A percentile compares a stretch with the other conserved stretches of the same genome.
Evolutionary conservation across 768 basidiomycete genomes (phyloP).

Genomic region (Guyanaporus albipodus): DNA sequence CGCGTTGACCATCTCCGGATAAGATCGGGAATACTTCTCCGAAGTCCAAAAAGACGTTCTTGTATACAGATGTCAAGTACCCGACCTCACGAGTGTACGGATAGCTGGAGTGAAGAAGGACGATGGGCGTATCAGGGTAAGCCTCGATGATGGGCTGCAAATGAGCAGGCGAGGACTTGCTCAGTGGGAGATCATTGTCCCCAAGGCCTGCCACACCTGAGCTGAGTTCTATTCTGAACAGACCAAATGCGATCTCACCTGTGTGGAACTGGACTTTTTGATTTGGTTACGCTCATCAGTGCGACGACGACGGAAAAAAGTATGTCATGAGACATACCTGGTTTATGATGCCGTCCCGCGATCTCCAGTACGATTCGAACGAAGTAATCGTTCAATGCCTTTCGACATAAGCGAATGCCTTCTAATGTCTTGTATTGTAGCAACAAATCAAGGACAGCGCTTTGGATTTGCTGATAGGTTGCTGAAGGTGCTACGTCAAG

Average conservation of each 20-base stretch:
- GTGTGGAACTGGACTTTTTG: constrained; percentile 78
- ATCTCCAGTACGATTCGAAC: constrained; percentile 53
- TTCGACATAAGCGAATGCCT: constrained; percentile 53
- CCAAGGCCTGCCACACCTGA: constrained; percentile 45
- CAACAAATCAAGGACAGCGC: constrained; percentile 31
- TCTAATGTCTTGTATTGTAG: constrained; percentile 34
- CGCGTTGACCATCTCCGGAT: constrained; percentile 58
- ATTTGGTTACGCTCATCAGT: neutral
- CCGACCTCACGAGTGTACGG: constrained; percentile 77
- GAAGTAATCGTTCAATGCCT: constrained; percentile 62
- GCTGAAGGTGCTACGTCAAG: constrained; percentile 44
- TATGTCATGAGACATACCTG: constrained; percentile 42
- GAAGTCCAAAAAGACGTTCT: constrained; percentile 76
- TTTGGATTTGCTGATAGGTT: constrained; percentile 27
- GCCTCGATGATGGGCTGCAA: constrained; percentile 67
- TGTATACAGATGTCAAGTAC: constrained; percentile 67
- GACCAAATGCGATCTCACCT: constrained; percentile 27
- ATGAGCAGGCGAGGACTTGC: constrained; percentile 56
- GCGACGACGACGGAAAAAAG: neutral
- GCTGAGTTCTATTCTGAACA: neutral
- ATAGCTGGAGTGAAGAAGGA: constrained; percentile 74
- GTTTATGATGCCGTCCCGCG: constrained; percentile 51
- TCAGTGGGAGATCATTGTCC: constrained; percentile 63
- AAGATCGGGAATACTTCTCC: constrained; percentile 75
- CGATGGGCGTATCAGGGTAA: constrained; percentile 55